phyloP scores from a whole-genome alignment of 495 filamentous ascomycete genomes.

The Aspergillus avenaceus region DNA sequence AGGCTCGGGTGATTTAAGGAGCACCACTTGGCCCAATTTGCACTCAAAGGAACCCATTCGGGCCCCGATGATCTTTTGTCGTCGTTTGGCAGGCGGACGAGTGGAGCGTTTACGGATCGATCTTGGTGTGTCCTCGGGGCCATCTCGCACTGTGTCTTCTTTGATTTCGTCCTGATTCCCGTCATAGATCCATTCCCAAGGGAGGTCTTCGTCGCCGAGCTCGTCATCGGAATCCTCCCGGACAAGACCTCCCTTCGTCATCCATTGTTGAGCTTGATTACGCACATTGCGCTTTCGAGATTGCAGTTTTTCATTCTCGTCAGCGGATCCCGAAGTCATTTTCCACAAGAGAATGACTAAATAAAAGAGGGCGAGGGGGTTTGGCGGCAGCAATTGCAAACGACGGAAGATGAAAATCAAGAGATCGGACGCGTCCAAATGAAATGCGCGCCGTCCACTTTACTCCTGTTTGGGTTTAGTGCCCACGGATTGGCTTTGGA shows the following conservation, averaged over 20 bases:
- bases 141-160: conserved; percentile 17
- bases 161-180: conserved; percentile 22
- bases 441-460: conserved; percentile 41
- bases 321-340: conserved; percentile 18
- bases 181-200: conserved; percentile 92
- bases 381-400: conserved; percentile 1
- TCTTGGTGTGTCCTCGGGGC: conserved; percentile 32
- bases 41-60: conserved; percentile 83
- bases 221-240: conserved; percentile 93
- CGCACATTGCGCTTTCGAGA: conserved; percentile 22
- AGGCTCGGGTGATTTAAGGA: conserved; percentile 78
- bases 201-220: conserved; percentile 73
- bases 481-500: neutral
- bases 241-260: conserved; percentile 60
- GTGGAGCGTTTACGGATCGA: conserved; percentile 30
- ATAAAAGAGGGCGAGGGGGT: neutral
- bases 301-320: conserved; percentile 13
- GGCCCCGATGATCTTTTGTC: conserved; percentile 66
- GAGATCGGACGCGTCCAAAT: conserved; percentile 16
- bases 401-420: conserved; percentile 6
- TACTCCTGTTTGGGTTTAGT: conserved; percentile 30
- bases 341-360: neutral
- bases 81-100: conserved; percentile 20
- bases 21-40: conserved; percentile 71
- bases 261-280: conserved; percentile 55